Evolutionary conservation across 2,329 filamentous ascomycete genomes (phyloP).

Genomic region (Epichloe coenophiala): DNA sequence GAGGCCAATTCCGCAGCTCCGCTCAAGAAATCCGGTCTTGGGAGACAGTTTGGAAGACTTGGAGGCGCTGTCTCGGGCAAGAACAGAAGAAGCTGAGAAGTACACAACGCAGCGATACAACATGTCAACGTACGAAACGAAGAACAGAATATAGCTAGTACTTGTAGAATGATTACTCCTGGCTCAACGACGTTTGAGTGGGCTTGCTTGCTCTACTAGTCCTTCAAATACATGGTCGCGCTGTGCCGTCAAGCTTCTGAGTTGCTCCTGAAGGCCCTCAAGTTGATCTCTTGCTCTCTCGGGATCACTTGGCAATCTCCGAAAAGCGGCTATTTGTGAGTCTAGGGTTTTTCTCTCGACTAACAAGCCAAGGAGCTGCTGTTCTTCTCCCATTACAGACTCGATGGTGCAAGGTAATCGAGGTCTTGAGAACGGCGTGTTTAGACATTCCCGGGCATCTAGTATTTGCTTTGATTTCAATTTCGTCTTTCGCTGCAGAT

Average conservation of each 20-base stretch:
- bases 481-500: slow-evolving; percentile 59
- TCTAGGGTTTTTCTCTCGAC: slow-evolving; percentile 46
- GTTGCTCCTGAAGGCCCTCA: slow-evolving; percentile 49
- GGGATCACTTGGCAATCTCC: slow-evolving; percentile 58
- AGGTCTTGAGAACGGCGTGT: slow-evolving; percentile 21
- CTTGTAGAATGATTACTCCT: slow-evolving; percentile 1
- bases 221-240: slow-evolving; percentile 66
- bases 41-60: slow-evolving; percentile 55
- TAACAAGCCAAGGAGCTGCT: slow-evolving; percentile 42
- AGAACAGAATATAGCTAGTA: background rate
- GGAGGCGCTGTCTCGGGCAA: slow-evolving; percentile 58
- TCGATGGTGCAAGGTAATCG: slow-evolving; percentile 36
- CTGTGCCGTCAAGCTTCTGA: slow-evolving; percentile 45
- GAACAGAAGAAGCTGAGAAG: slow-evolving; percentile 32
- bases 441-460: slow-evolving; percentile 43
- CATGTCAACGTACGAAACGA: background rate
- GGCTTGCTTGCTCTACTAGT: slow-evolving; percentile 50
- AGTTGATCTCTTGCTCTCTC: slow-evolving; percentile 58
- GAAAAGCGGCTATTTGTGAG: slow-evolving; percentile 49
- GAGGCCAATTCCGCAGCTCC: slow-evolving; percentile 29
- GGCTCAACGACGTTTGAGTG: slow-evolving; percentile 25
- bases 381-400: slow-evolving; percentile 44
- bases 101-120: background rate
- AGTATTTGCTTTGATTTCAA: slow-evolving; percentile 50
- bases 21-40: slow-evolving; percentile 49